Evolutionary conservation across 192 early-diverging fungal species (phyloP).

Genomic region (Podila epicladia): DNA sequence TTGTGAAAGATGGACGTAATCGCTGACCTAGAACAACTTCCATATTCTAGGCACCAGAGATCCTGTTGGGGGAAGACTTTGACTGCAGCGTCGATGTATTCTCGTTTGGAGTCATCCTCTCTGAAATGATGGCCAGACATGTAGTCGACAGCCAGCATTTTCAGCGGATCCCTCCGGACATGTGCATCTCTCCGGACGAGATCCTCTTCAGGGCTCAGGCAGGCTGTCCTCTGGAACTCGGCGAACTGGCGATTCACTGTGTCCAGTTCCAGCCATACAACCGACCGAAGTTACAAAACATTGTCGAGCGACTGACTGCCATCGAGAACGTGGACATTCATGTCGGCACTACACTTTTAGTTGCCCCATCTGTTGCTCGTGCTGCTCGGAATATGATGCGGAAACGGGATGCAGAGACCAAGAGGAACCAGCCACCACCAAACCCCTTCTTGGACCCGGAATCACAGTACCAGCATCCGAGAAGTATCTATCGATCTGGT

Average conservation of each 20-base stretch:
- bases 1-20: not conserved
- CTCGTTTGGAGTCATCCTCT: conserved; percentile 47
- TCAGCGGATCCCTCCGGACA: conserved; percentile 25
- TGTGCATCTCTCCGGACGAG: conserved; percentile 36
- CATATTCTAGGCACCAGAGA: conserved; percentile 38
- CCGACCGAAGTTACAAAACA: conserved; percentile 23
- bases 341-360: conserved; percentile 38
- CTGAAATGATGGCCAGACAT: conserved; percentile 49
- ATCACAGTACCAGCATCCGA: not conserved
- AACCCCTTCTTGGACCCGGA: conserved; percentile 7
- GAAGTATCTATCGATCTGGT: not conserved
- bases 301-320: conserved; percentile 34
- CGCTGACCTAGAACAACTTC: not conserved
- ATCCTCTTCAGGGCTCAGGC: conserved; percentile 36
- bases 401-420: conserved; percentile 11
- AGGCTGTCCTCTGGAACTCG: conserved; percentile 34
- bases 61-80: conserved; percentile 48
- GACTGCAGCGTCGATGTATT: conserved; percentile 50
- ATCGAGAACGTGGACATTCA: conserved; percentile 49
- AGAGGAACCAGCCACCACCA: not conserved
- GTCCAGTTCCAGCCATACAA: conserved; percentile 27
- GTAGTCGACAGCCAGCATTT: conserved; percentile 46
- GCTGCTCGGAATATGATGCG: conserved; percentile 45
- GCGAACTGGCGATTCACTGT: conserved; percentile 37
- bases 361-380: conserved; percentile 41